phyloP scores from a whole-genome alignment of 2,329 filamentous ascomycete genomes.

The Scedosporium boydii region DNA sequence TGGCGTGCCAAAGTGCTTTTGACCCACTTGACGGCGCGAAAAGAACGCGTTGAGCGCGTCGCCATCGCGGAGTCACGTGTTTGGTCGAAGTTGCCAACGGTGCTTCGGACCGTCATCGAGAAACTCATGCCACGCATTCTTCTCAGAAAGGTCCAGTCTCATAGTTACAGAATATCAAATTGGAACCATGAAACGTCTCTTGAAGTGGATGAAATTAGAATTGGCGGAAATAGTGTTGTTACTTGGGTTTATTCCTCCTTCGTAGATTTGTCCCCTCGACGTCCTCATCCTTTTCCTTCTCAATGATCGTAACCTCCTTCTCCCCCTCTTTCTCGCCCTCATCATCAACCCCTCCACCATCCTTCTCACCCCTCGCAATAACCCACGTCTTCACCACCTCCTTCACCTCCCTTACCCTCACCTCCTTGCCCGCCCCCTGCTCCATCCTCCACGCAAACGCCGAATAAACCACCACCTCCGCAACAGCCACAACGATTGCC shows the following conservation, averaged over 20 bases:
- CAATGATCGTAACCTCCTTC: not conserved
- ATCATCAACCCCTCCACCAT: conserved; percentile 14
- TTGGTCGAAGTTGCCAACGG: no score
- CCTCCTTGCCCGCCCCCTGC: conserved; percentile 56
- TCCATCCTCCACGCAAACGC: conserved; percentile 64
- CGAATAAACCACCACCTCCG: conserved; percentile 69
- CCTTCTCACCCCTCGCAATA: conserved; percentile 30
- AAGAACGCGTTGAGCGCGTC: conserved; percentile 5
- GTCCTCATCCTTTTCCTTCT: not conserved
- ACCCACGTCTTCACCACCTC: conserved; percentile 67
- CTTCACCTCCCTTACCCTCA: conserved; percentile 52
- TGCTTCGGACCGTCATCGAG: no score
- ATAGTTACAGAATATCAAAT: no score
- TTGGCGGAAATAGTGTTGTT: not conserved
- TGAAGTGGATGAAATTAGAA: not conserved
- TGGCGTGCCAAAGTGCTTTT: no score
- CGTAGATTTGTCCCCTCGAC: conserved; percentile 1
- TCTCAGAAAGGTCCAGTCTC: no score
- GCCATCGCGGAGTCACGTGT: conserved; percentile 11
- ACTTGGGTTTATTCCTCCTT: conserved; percentile 3
- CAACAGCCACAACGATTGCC: conserved; percentile 59
- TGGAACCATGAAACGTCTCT: not conserved
- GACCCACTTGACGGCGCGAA: conserved; percentile 7
- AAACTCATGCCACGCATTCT: no score
- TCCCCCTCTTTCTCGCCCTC: conserved; percentile 8